phyloP scores from a whole-genome alignment of 805 yeast species.

The Candida ipomoeae region DNA sequence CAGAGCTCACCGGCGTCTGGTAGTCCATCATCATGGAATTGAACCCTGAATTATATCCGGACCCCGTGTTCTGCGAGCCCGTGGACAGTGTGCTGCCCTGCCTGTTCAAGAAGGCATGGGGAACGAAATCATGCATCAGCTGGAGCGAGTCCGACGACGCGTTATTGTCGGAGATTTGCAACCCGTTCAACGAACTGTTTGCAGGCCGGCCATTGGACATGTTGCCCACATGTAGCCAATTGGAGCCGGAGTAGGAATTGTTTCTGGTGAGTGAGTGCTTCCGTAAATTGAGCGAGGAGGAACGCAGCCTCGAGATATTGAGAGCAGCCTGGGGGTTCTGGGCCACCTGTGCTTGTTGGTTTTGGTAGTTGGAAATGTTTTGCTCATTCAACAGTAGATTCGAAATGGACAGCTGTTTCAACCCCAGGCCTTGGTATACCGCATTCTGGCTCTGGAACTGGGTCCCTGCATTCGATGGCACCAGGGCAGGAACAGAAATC shows the following conservation, averaged over 20 bases:
- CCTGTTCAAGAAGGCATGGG: slow-evolving; percentile 35
- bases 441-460: slow-evolving; percentile 6
- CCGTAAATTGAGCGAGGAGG: slow-evolving; percentile 35
- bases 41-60: slow-evolving; percentile 15
- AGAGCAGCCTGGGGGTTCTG: slow-evolving; percentile 11
- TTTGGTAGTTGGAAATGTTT: slow-evolving; percentile 31
- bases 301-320: slow-evolving; percentile 28
- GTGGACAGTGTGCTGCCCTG: slow-evolving; percentile 20
- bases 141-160: slow-evolving; percentile 40
- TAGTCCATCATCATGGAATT: slow-evolving; percentile 40
- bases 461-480: not conserved
- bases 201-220: slow-evolving; percentile 24
- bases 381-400: slow-evolving; percentile 39
- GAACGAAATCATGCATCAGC: slow-evolving; percentile 42
- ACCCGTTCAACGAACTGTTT: slow-evolving; percentile 20
- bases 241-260: slow-evolving; percentile 32
- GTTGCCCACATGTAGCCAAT: slow-evolving; percentile 45
- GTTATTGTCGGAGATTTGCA: slow-evolving; percentile 20
- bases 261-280: slow-evolving; percentile 43
- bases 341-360: slow-evolving; percentile 4
- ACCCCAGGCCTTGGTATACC: slow-evolving; percentile 18
- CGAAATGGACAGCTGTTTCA: slow-evolving; percentile 38
- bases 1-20: slow-evolving; percentile 37
- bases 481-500: slow-evolving; percentile 10
- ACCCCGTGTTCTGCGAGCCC: slow-evolving; percentile 11